Evolutionary conservation across 345 rosid species (phyloP).

Genomic region (Tarenaya hassleriana): DNA sequence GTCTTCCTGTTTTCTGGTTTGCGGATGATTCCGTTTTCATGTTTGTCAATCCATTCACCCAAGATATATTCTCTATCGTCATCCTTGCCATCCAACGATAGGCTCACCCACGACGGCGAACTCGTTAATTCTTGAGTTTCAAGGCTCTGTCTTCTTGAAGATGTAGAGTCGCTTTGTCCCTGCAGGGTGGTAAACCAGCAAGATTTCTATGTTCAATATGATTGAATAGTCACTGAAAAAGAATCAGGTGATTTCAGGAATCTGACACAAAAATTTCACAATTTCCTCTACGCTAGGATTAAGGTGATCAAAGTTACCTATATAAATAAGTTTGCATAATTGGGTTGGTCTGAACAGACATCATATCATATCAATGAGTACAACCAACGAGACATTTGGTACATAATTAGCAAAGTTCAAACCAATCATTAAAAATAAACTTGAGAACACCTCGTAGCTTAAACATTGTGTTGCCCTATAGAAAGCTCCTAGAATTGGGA

Average conservation of each 20-base stretch:
- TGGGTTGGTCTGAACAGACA: no score
- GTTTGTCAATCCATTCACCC: conserved; percentile 42
- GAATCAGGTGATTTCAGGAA: no score
- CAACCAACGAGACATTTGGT: no score
- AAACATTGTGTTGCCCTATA: no score
- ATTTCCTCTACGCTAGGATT: no score
- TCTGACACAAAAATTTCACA: no score
- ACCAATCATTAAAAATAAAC: no score
- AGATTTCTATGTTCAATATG: conserved; percentile 10
- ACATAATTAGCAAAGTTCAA: no score
- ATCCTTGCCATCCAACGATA: conserved; percentile 38
- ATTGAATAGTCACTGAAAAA: conserved; percentile 12
- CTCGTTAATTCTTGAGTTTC: conserved; percentile 59
- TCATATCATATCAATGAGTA: no score
- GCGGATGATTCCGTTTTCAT: conserved; percentile 34
- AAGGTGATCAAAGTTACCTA: background rate
- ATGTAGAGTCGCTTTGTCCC: conserved; percentile 38
- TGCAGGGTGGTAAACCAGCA: conserved; percentile 26
- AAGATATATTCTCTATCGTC: conserved; percentile 47
- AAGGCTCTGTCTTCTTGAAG: conserved; percentile 44
- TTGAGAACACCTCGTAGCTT: no score
- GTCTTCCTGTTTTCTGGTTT: conserved; percentile 38
- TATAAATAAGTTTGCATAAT: background rate
- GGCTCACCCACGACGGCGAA: conserved; percentile 49
- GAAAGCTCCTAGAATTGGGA: no score